These are phyloP conservation scores for Cryptosporidium meleagridis DNA, from an alignment of 169 alveolate genomes.

Conservation along the genomic window DNA sequence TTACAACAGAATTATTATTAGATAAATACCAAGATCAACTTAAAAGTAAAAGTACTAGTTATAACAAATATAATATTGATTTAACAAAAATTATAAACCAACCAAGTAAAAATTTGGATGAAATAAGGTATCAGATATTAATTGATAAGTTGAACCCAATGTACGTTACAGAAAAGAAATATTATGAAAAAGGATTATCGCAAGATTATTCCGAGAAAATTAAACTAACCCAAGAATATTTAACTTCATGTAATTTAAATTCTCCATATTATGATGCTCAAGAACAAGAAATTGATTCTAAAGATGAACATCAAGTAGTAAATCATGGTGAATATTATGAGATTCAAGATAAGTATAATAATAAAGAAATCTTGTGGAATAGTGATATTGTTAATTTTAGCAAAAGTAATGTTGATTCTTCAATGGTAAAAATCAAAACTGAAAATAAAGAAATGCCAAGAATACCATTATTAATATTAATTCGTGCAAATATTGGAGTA, in stretches of 20 bases:
- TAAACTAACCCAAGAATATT: constrained; percentile 47
- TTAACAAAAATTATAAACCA: not conserved
- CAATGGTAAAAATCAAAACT: not conserved
- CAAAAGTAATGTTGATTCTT: not conserved
- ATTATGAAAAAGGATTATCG: constrained; percentile 33
- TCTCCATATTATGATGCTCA: constrained; percentile 17
- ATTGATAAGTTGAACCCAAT: not conserved
- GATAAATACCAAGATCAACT: not conserved
- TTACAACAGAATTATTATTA: constrained; percentile 29
- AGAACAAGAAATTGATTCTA: not conserved
- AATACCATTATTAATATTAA: constrained; percentile 32
- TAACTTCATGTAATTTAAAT: constrained; percentile 24
- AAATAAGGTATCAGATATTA: not conserved
- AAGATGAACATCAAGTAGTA: not conserved
- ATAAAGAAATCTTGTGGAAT: not conserved
- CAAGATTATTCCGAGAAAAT: constrained; percentile 19
- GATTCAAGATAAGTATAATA: not conserved
- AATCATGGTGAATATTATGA: not conserved
- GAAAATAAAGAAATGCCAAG: not conserved
- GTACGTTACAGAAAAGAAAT: not conserved
- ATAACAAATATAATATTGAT: not conserved
- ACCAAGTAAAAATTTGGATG: not conserved
- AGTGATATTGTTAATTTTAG: not conserved
- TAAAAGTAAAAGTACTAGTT: not conserved
- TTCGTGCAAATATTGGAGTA: not conserved